phyloP scores from a whole-genome alignment of 2,329 filamentous ascomycete genomes.

The Orbilia quercus region DNA sequence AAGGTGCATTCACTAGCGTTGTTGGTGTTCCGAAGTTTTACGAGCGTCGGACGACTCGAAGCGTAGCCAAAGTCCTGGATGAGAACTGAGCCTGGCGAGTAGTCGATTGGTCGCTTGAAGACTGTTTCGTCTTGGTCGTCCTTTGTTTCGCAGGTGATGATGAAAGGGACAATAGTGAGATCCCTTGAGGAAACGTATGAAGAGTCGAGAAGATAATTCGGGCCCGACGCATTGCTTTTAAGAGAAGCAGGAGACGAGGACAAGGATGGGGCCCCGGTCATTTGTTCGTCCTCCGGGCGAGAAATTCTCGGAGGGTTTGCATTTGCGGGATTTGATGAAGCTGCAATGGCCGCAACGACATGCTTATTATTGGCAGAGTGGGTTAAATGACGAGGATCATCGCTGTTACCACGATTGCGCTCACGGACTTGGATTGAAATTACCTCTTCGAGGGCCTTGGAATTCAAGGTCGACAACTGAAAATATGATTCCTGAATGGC shows the following conservation, averaged over 20 bases:
- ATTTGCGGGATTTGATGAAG: constrained; percentile 56
- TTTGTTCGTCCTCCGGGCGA: constrained; percentile 46
- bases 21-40: constrained; percentile 47
- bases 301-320: constrained; percentile 43
- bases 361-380: constrained; percentile 49
- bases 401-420: constrained; percentile 34
- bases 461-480: constrained; percentile 16
- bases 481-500: constrained; percentile 25
- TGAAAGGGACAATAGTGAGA: constrained; percentile 28
- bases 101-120: constrained; percentile 25
- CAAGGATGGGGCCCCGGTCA: constrained; percentile 31
- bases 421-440: constrained; percentile 48
- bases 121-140: constrained; percentile 24
- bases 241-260: constrained; percentile 52
- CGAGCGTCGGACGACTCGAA: constrained; percentile 45
- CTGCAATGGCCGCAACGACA: constrained; percentile 44
- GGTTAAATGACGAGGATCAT: constrained; percentile 51
- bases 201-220: constrained; percentile 47
- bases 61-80: constrained; percentile 38
- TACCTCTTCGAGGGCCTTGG: constrained; percentile 33
- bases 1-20: constrained; percentile 44
- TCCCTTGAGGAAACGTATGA: constrained; percentile 20
- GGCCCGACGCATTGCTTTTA: constrained; percentile 49
- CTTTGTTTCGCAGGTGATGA: constrained; percentile 34
- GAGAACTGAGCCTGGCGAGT: constrained; percentile 35